Conservation (phyloP, 2,329 filamentous ascomycete species). For the Xylaria sp. region DNA sequence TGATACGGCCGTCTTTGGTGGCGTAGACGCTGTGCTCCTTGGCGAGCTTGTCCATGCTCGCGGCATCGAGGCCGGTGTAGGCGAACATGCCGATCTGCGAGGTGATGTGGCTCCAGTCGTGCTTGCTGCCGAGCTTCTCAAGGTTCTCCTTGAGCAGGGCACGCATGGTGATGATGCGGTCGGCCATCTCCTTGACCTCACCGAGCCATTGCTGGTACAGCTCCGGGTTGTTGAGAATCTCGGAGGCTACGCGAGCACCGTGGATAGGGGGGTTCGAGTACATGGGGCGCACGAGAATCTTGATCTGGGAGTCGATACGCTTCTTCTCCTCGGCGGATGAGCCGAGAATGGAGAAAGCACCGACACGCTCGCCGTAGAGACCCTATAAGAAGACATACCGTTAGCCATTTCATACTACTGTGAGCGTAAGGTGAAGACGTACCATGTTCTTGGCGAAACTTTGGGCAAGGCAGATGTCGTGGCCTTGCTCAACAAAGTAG, state of each 20-base stretch:
- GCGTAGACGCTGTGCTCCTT: slow-evolving; percentile 98
- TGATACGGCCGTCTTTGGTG: slow-evolving; percentile 89
- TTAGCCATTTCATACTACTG: background rate
- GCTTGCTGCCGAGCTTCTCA: slow-evolving; percentile 91
- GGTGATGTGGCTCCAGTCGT: slow-evolving; percentile 99
- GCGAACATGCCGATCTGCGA: slow-evolving; percentile 99
- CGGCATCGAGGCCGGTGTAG: slow-evolving; percentile 88
- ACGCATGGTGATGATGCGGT: slow-evolving; percentile 99
- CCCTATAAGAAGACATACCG: slow-evolving; percentile 59
- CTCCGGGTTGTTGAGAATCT: slow-evolving; percentile 84
- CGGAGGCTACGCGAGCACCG: slow-evolving; percentile 89
- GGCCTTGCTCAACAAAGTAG: slow-evolving; percentile 91
- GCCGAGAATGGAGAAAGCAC: slow-evolving; percentile 92
- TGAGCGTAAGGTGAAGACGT: slow-evolving; percentile 34
- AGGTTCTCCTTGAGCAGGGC: slow-evolving; percentile 92
- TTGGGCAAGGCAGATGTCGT: slow-evolving; percentile 86
- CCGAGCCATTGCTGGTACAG: slow-evolving; percentile 93
- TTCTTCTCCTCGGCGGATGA: slow-evolving; percentile 89
- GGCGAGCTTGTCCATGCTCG: slow-evolving; percentile 89
- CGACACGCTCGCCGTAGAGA: slow-evolving; percentile 97
- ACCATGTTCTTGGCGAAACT: slow-evolving; percentile 99
- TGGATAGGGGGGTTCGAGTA: slow-evolving; percentile 99
- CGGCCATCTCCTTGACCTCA: slow-evolving; percentile 98
- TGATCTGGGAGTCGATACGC: slow-evolving; percentile 95
- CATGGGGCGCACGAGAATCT: slow-evolving; percentile 94